Evolutionary conservation across 2,329 filamentous ascomycete genomes (phyloP), one percentile per base, ranked within the genome.

Genomic region (Epichloe amarillans): DNA sequence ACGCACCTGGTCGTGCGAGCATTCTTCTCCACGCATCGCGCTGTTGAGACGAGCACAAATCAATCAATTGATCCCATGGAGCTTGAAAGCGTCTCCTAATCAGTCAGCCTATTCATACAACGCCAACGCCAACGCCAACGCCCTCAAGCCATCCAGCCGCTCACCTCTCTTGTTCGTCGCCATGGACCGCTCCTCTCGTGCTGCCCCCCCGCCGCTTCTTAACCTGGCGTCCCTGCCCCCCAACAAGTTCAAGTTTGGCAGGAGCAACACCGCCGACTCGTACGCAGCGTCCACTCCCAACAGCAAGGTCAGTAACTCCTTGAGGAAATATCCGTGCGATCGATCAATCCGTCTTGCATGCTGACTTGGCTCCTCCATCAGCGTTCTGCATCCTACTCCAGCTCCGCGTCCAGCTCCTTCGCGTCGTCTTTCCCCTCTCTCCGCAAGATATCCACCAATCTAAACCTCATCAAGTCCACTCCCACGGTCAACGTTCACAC

Each of bases 401-500:
- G 61, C 56, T 56, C 63, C 19, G 48, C 52, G 38, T 64, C 62
- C 14, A 50, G 55, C 37, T 46, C 56, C 37, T 56, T 56, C 19
- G 58, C 61, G 17, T 45, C 54, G 3, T 51, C 57, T 7, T 57
- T 60, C 26, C 55, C 61, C 17, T 59, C 61, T 39, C 58, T 58
- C 42, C 58, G 65, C 52, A 66, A 63, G 51, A 56, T 60, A 5
- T 58, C 66, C 17, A 64, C 65, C 53, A 55, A 55, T 49, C 62
- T 62, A 53, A 55, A 56, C 49, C 63, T 63, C 51, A 56, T 67
- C 56, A 67, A 64, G 56, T 57, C 68, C 7, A 59, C 66, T n/a
- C 69, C 66, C 19, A 69, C 66, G 8, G 68, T 72, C 56, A 79
- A 79, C 54, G 69, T 72, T 41, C 70, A 77, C 62, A 77, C 74